Percentiles rank a stretch among this genome's conserved stretches.
Conservation (phyloP, 768 basidiomycete genomes). For the Hemileccinum rubropunctum region DNA sequence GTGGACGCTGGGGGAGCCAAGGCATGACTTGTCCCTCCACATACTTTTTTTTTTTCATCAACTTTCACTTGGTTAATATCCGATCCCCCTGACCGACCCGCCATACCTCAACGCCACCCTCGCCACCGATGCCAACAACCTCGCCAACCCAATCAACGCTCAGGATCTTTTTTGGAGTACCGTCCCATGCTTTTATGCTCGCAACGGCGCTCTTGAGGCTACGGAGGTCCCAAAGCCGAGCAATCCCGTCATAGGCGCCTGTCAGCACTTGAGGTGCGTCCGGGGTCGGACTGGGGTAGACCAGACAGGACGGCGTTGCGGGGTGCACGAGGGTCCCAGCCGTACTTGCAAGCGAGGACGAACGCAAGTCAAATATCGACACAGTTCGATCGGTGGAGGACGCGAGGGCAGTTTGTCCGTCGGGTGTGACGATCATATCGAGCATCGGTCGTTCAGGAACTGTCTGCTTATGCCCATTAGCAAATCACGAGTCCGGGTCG, state of each 20-base stretch:
- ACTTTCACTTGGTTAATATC: slow-evolving; percentile 4
- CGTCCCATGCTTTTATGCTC: slow-evolving; percentile 60
- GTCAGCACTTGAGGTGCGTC: slow-evolving; percentile 54
- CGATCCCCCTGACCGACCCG: slow-evolving; percentile 38
- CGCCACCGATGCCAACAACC: slow-evolving; percentile 57
- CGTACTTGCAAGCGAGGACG: slow-evolving; percentile 35
- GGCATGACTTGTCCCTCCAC: no score
- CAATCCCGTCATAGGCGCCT: slow-evolving; percentile 76
- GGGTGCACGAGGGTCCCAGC: slow-evolving; percentile 54
- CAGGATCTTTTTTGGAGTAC: slow-evolving; percentile 50
- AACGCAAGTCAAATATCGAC: slow-evolving; percentile 66
- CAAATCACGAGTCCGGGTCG: background rate
- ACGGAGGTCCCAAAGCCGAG: slow-evolving; percentile 75
- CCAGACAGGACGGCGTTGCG: slow-evolving; percentile 66
- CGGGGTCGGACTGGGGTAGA: slow-evolving; percentile 12
- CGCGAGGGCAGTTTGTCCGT: slow-evolving; percentile 48
- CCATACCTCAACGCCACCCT: slow-evolving; percentile 67
- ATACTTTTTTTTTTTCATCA: no score
- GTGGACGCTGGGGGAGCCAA: no score
- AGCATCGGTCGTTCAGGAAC: slow-evolving; percentile 76
- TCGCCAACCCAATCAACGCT: slow-evolving; percentile 57
- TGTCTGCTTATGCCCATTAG: slow-evolving; percentile 38
- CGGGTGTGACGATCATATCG: slow-evolving; percentile 48
- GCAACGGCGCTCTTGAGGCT: slow-evolving; percentile 64
- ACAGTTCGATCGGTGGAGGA: slow-evolving; percentile 76